Evolutionary conservation across 345 rosid species (phyloP), one percentile per base, ranked within the genome.

Genomic region (Cardamine occulta): DNA sequence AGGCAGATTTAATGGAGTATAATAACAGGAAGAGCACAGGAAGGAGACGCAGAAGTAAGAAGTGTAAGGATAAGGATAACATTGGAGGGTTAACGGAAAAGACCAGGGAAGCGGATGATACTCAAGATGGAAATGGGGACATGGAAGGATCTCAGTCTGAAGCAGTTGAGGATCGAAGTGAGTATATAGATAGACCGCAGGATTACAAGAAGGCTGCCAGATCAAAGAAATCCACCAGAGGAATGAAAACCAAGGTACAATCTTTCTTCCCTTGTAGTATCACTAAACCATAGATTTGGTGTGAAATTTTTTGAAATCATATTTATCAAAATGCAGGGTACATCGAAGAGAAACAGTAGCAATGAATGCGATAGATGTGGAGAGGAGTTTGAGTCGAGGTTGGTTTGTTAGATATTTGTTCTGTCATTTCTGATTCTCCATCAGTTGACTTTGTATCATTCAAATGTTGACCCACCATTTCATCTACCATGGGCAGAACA

Each of bases 301-400:
- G 32, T 63, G 51, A 40, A 23, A 23, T 4, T 58, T 69, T 47
- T 68, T 49, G 55, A 51, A 49, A 49, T 44, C 42, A 18, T 70
- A 34, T 51, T 28, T 42, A 31, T 66, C 3, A 13, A 78, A 72
- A 32, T 60, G 77, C 91, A 94, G 98, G 89, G 84, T 52, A 34
- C 82, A 28, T 4, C 80, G 0, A 94, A 88, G 82, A 79, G 84
- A 77, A 63, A 82, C 55, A 77, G 83, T 76, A 85, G 18, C 18
- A 76, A 87, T 80, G 28, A 72, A 15, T 94, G 98, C 10, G 95
- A 90, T 57, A 83, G 80, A 60, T 94, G 98, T 37, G 96, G 89
- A 40, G 91, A 86, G 75, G 97, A 90, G 73, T 94, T 90, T 51
- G 96, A 85, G 49, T 87, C 98, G 31, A 88, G 95, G 98, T 94